Evolutionary conservation across 2,329 filamentous ascomycete genomes (phyloP), one percentile per base, ranked within the genome.

Genomic region (Colletotrichum sp.): DNA sequence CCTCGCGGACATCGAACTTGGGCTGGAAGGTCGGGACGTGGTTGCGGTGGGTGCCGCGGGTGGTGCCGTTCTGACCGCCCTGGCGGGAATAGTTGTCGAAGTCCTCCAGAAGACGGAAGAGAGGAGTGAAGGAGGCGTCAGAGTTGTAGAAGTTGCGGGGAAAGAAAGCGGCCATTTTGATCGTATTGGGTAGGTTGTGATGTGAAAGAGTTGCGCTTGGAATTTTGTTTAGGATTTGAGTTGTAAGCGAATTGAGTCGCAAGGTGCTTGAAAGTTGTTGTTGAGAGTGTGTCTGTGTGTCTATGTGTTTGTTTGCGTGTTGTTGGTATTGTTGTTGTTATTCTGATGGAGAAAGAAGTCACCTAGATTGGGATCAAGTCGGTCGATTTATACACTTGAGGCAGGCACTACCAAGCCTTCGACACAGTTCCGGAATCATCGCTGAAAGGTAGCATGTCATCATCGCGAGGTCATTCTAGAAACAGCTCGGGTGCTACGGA

Each of bases 1-100:
- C 91, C 86, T 97, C 95, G 83, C 91, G 93, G 77, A 96, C 89
- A 81, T 96, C 95, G 82, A 96, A 96, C 85, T 92, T 94, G 71
- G 95, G 95, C 74, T 91, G 90, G 90, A 95, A 96, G 81, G 90
- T 87, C 63, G 87, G 88, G 64, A 89, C 79, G 74, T 79, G 79
- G 59, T 77, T 80, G 71, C 78, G 80, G 68, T 78, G 70, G 21
- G 74, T 76, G 65, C 79, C 79, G 60, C 79, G 75, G 36, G 39
- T 32, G 63, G 78, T 70, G 63, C 78, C 76, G 39, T 78, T 78
- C 18, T 64, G 69, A 13, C 67, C 63, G 55, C 74, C 77, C 77
- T 88, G 85, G 61, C 85, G 86, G 77, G 85, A 86, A 84, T 92
- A 92, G 82, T 84, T 87, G 81, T 93, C 91, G 78, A 91, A 92